Conservation (phyloP, 768 basidiomycete genomes). For the Exsudoporus frostii region DNA sequence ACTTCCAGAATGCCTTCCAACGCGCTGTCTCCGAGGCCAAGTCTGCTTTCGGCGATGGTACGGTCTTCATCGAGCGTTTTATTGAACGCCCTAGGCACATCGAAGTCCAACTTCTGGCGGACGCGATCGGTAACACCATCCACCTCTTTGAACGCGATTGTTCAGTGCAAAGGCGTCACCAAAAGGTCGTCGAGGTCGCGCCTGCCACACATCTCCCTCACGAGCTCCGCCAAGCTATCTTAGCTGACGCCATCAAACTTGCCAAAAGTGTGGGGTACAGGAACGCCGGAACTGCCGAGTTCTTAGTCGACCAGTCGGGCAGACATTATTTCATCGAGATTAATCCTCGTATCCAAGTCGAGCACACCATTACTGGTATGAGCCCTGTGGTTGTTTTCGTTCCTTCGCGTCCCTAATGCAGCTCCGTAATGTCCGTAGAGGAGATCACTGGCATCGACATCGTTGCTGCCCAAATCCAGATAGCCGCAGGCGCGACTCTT, state of each 20-base stretch:
- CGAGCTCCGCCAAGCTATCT: slow-evolving; percentile 83
- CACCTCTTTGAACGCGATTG: slow-evolving; percentile 99
- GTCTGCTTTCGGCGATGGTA: slow-evolving; percentile 96
- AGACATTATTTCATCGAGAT: slow-evolving; percentile 99
- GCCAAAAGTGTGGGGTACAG: slow-evolving; percentile 92
- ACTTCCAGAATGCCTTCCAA: slow-evolving; percentile 86
- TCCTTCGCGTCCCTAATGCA: not conserved
- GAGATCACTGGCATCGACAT: slow-evolving; percentile 99
- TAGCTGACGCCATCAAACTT: slow-evolving; percentile 89
- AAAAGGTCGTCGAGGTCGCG: slow-evolving; percentile 98
- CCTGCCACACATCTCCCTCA: slow-evolving; percentile 94
- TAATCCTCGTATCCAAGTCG: slow-evolving; percentile 99
- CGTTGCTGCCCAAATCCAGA: slow-evolving; percentile 98
- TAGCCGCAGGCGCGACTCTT: slow-evolving; percentile 96
- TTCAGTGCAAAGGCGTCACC: slow-evolving; percentile 96
- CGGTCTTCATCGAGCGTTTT: slow-evolving; percentile 98
- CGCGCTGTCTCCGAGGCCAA: slow-evolving; percentile 95
- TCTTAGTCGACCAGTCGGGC: slow-evolving; percentile 94
- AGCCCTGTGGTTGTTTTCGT: slow-evolving; percentile 1
- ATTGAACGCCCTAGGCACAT: slow-evolving; percentile 96
- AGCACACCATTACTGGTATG: slow-evolving; percentile 96
- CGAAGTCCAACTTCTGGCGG: slow-evolving; percentile 94
- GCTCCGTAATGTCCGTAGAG: slow-evolving; percentile 52
- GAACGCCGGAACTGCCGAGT: slow-evolving; percentile 98
- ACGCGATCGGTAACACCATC: slow-evolving; percentile 88